Percentiles rank a stretch among this genome's conserved stretches.
These are phyloP conservation scores for Aspergillus sp. DNA, from an alignment of 2,329 filamentous ascomycete species.

Conservation along the genomic window DNA sequence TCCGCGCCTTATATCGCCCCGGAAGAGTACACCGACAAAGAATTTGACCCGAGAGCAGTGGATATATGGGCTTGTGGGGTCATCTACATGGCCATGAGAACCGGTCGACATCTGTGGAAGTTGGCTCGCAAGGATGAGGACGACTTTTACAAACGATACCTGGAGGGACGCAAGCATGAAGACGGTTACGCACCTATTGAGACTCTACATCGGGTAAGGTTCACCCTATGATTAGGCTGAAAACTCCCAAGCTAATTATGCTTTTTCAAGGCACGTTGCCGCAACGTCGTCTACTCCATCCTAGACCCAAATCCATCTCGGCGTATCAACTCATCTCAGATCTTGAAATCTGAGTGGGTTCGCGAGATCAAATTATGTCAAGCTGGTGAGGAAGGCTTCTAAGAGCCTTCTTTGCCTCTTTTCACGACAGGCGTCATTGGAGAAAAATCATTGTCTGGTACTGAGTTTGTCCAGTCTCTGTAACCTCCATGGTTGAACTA, in stretches of 20 bases:
- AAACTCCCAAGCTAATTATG: constrained; percentile 21
- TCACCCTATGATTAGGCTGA: background rate
- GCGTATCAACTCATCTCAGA: constrained; percentile 92
- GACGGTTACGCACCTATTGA: constrained; percentile 97
- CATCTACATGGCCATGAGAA: constrained; percentile 99
- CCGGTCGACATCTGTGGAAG: constrained; percentile 92
- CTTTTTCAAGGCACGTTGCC: constrained; percentile 77
- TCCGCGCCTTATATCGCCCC: constrained; percentile 97
- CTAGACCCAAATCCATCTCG: constrained; percentile 91
- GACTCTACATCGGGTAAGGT: constrained; percentile 84
- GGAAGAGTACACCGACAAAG: constrained; percentile 92
- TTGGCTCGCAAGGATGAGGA: constrained; percentile 97
- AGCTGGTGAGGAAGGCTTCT: constrained; percentile 93
- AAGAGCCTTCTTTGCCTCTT: constrained; percentile 24
- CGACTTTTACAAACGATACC: constrained; percentile 93
- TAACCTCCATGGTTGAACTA: constrained; percentile 16
- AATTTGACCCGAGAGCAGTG: constrained; percentile 96
- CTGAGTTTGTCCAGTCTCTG: constrained; percentile 21
- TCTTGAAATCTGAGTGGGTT: constrained; percentile 98
- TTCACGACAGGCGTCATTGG: constrained; percentile 15
- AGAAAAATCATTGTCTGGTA: constrained; percentile 19
- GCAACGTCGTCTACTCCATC: constrained; percentile 98
- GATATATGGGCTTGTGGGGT: constrained; percentile 98
- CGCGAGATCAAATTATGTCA: constrained; percentile 97
- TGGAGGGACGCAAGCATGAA: constrained; percentile 90